Conservation (phyloP, 1,139 yeast genomes). For the Pichia sp. region DNA sequence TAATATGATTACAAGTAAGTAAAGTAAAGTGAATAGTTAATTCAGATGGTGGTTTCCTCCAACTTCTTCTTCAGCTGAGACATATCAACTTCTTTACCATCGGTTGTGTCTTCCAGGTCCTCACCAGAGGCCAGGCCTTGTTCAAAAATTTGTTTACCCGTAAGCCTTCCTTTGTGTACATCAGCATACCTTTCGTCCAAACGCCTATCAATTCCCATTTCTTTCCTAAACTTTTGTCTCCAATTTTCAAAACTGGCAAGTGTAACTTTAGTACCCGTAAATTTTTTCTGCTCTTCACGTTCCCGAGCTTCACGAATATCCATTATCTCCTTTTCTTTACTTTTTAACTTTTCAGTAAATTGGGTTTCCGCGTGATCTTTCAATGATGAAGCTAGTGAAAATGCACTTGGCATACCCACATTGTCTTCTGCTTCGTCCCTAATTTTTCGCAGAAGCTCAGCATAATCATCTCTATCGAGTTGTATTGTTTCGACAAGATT, state of each 20-base stretch:
- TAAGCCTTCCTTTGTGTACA: conserved; percentile 72
- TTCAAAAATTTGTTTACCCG: conserved; percentile 88
- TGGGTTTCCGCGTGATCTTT: conserved; percentile 75
- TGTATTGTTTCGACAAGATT: conserved; percentile 55
- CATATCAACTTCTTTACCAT: conserved; percentile 24
- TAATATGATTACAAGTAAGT: too few species aligned
- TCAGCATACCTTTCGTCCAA: conserved; percentile 46
- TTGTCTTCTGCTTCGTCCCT: conserved; percentile 68
- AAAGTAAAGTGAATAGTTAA: too few species aligned
- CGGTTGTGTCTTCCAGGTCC: conserved; percentile 34
- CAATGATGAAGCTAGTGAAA: conserved; percentile 67
- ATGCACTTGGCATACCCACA: conserved; percentile 83
- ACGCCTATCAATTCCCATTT: conserved; percentile 50
- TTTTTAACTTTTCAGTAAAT: conserved; percentile 54
- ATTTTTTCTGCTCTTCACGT: conserved; percentile 69
- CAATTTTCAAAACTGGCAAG: conserved; percentile 63
- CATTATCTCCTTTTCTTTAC: conserved; percentile 56
- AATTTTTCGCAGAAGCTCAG: conserved; percentile 38
- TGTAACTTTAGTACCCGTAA: conserved; percentile 56
- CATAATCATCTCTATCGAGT: conserved; percentile 45
- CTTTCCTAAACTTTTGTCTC: conserved; percentile 75
- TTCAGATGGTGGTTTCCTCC: conserved; percentile 19
- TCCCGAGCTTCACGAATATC: conserved; percentile 52
- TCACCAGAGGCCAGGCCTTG: conserved; percentile 65
- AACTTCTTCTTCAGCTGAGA: conserved; percentile 18